Conservation (phyloP, 2,329 filamentous ascomycete genomes). For the Trichoderma hamatum region DNA sequence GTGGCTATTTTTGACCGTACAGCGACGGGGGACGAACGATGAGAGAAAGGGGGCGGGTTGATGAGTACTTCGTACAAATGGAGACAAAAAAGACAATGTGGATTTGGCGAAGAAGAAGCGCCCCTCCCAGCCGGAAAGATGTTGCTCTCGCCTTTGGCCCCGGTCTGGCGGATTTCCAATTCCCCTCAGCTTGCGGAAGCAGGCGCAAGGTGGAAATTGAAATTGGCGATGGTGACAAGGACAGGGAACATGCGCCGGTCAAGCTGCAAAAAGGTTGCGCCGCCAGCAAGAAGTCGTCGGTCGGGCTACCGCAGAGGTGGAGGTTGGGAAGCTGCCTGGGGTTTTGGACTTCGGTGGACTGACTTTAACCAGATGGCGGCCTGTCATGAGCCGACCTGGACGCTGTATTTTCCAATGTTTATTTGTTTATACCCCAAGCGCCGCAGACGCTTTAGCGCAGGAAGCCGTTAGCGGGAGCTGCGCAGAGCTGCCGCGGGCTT, state of each 20-base stretch:
- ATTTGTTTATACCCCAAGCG: constrained; percentile 40
- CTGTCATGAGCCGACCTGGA: not conserved
- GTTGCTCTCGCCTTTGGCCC: constrained; percentile 7
- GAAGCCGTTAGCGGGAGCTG: constrained; percentile 15
- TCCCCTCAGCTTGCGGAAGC: constrained; percentile 24
- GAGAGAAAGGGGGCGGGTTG: not conserved
- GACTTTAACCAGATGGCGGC: constrained; percentile 19
- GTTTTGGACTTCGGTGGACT: constrained; percentile 6
- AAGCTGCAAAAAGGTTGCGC: constrained; percentile 1
- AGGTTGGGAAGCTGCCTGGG: constrained; percentile 15
- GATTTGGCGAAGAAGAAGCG: constrained; percentile 12
- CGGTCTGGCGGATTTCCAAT: constrained; percentile 25
- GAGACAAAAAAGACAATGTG: constrained; percentile 21
- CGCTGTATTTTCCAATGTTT: constrained; percentile 36
- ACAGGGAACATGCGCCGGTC: constrained; percentile 8
- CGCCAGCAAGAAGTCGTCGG: not conserved
- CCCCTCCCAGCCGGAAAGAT: constrained; percentile 17
- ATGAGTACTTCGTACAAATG: constrained; percentile 19
- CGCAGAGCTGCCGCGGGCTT: constrained; percentile 17
- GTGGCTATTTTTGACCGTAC: constrained; percentile 13
- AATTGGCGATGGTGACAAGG: constrained; percentile 26
- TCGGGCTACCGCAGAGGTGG: constrained; percentile 1
- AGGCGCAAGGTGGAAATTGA: constrained; percentile 30
- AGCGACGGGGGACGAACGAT: not conserved
- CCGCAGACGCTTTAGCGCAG: constrained; percentile 28